phyloP scores from a whole-genome alignment of 768 basidiomycete genomes.

The Mycena rosella region DNA sequence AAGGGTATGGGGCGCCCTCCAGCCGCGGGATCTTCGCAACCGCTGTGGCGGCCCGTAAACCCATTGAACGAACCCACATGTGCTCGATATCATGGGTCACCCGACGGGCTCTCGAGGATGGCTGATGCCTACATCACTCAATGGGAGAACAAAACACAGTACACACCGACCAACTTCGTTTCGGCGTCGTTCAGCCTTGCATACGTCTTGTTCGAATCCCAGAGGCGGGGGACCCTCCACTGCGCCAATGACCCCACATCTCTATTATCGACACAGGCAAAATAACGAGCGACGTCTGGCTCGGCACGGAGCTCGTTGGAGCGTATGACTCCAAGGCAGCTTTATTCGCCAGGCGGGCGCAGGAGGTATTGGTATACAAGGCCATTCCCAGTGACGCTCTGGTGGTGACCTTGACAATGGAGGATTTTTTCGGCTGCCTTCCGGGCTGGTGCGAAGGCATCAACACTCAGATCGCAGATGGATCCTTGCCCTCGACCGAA shows the following conservation, averaged over 20 bases:
- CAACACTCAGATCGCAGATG: neutral
- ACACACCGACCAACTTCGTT: neutral
- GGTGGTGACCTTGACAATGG: neutral
- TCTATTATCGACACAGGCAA: slow-evolving; percentile 16
- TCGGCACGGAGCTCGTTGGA: slow-evolving; percentile 19
- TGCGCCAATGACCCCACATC: neutral
- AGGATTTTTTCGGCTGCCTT: neutral
- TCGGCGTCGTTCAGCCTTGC: slow-evolving; percentile 18
- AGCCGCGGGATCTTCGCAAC: neutral
- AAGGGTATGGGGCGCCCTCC: no score
- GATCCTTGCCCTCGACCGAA: slow-evolving; percentile 6
- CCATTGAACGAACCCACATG: neutral
- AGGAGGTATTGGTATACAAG: slow-evolving; percentile 20
- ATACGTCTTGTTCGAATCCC: slow-evolving; percentile 11
- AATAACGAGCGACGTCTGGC: neutral
- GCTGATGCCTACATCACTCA: slow-evolving; percentile 5
- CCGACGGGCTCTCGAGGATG: neutral
- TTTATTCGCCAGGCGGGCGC: slow-evolving; percentile 21
- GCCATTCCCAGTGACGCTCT: slow-evolving; percentile 11
- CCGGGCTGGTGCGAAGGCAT: slow-evolving; percentile 17
- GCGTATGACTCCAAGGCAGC: neutral
- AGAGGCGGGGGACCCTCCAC: neutral
- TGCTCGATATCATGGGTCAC: neutral
- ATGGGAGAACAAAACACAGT: neutral
- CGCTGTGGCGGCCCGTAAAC: neutral